Evolutionary conservation across 345 rosid genomes (phyloP).

Genomic region (Lagerstroemia speciosa): DNA sequence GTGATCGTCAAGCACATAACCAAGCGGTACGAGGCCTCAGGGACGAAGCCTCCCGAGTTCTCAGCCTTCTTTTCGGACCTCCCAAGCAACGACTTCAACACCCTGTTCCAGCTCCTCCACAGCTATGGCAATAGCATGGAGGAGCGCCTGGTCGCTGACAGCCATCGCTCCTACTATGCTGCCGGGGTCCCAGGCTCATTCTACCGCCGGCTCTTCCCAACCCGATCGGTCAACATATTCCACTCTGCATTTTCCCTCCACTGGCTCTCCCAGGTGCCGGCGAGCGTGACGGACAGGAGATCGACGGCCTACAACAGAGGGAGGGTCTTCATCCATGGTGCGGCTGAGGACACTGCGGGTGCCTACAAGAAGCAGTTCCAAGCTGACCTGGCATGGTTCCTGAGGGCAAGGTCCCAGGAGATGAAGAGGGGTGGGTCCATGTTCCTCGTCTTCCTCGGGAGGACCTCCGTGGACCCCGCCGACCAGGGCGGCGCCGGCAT

Average conservation of each 20-base stretch:
- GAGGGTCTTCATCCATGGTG: conserved; percentile 75
- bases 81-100: conserved; percentile 92
- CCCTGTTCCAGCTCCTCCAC: conserved; percentile 83
- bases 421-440: conserved; percentile 80
- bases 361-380: conserved; percentile 78
- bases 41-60: conserved; percentile 63
- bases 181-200: conserved; percentile 93
- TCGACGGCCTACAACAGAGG: conserved; percentile 69
- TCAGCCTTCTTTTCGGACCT: conserved; percentile 85
- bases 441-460: conserved; percentile 87
- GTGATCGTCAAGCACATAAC: conserved; percentile 75
- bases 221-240: conserved; percentile 64
- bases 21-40: conserved; percentile 50
- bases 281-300: conserved; percentile 57
- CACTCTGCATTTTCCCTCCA: conserved; percentile 93
- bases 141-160: conserved; percentile 64
- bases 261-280: conserved; percentile 99
- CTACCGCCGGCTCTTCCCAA: conserved; percentile 75
- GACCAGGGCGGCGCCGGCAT: conserved; percentile 97
- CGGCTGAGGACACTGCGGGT: conserved; percentile 36
- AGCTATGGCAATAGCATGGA: conserved; percentile 68
- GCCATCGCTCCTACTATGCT: conserved; percentile 64
- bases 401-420: conserved; percentile 64
- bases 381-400: conserved; percentile 60
- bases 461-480: conserved; percentile 74